These are phyloP conservation scores for Saccharomycopsis capsularis DNA, from an alignment of 805 yeast species.

Conservation along the genomic window DNA sequence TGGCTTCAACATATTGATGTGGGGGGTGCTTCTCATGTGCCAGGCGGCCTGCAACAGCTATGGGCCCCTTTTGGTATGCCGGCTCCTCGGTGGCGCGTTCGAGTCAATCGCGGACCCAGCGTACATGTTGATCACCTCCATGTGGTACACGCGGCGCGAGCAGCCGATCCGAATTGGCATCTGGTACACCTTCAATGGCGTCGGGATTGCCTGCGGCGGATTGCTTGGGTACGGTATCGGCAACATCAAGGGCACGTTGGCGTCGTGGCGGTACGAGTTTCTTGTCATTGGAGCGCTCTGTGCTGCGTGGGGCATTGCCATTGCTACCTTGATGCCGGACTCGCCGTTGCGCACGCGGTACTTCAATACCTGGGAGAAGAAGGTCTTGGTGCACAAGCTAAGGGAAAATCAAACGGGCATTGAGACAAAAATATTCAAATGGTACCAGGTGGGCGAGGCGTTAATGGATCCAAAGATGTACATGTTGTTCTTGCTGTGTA, in stretches of 20 bases:
- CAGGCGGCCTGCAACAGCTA: conserved; percentile 33
- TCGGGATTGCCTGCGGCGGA: conserved; percentile 27
- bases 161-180: conserved; percentile 31
- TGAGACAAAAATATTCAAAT: conserved; percentile 33
- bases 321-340: conserved; percentile 14
- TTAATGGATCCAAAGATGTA: conserved; percentile 35
- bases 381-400: conserved; percentile 13
- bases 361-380: conserved; percentile 13
- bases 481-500: conserved; percentile 26
- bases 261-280: conserved; percentile 26
- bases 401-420: conserved; percentile 38
- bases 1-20: conserved; percentile 28
- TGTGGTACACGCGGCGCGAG: conserved; percentile 30
- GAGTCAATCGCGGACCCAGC: conserved; percentile 26
- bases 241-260: conserved; percentile 23
- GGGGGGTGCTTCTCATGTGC: conserved; percentile 32
- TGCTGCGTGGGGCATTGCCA: conserved; percentile 15
- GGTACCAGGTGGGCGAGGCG: conserved; percentile 38
- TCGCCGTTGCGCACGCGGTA: conserved; percentile 10
- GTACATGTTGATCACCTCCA: conserved; percentile 30
- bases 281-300: conserved; percentile 18
- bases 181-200: conserved; percentile 31
- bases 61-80: conserved; percentile 34
- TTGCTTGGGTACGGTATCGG: conserved; percentile 27
- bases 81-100: conserved; percentile 27